Percentiles rank a stretch among this genome's conserved stretches.
phyloP scores from a whole-genome alignment of 208 protist species.

The Strigomonas culicis region DNA sequence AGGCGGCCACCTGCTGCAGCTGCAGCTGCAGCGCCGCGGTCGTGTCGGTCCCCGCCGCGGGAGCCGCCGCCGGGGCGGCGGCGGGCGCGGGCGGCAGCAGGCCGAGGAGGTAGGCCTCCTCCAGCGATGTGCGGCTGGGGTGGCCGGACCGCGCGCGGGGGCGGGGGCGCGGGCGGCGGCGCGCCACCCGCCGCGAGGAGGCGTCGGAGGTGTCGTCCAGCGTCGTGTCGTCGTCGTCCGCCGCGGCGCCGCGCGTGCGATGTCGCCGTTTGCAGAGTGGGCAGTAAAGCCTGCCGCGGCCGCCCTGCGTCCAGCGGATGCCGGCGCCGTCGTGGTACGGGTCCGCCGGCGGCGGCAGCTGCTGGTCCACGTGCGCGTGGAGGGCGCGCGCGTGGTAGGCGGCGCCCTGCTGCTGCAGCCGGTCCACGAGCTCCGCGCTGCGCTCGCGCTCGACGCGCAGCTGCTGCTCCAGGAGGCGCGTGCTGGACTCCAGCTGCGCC shows the following conservation, averaged over 20 bases:
- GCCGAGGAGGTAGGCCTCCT: constrained; percentile 5
- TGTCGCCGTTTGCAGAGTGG: constrained; percentile 1
- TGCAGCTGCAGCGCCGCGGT: constrained; percentile 7
- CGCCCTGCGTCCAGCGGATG: constrained; percentile 3
- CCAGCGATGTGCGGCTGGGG: not conserved
- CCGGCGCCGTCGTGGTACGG: constrained; percentile 13
- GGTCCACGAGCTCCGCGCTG: constrained; percentile 23
- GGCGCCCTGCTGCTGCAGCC: constrained; percentile 29
- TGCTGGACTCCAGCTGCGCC: constrained; percentile 36
- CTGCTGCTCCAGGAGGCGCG: constrained; percentile 44
- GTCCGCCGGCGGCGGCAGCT: not conserved
- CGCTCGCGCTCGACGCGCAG: constrained; percentile 43
- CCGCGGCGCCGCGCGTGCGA: not conserved
- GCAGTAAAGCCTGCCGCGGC: not conserved
- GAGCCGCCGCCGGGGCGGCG: not conserved
- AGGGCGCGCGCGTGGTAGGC: constrained; percentile 13
- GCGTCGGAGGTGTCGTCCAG: not conserved
- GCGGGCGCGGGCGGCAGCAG: not conserved
- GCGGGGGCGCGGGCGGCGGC: not conserved
- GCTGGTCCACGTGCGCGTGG: not conserved
- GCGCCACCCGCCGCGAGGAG: constrained; percentile 1
- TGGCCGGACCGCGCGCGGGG: not conserved
- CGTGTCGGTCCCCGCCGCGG: not conserved
- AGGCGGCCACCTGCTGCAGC: constrained; percentile 7
- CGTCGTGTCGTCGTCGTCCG: not conserved